These are phyloP conservation scores for Coniella vitis DNA, from an alignment of 2,329 filamentous ascomycete species.

Conservation along the genomic window DNA sequence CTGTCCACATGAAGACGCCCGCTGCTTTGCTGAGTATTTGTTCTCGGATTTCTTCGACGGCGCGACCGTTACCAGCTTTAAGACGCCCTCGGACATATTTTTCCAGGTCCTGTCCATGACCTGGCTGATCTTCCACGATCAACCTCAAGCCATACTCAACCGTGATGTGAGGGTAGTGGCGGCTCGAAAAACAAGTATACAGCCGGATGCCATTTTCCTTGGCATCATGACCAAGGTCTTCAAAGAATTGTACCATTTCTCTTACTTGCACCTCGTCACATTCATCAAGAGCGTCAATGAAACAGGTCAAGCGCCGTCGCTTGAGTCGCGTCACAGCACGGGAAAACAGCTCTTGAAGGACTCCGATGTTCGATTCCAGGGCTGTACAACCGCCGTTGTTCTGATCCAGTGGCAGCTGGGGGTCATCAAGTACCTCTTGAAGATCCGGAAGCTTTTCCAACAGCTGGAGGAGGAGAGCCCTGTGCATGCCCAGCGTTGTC, in stretches of 20 bases:
- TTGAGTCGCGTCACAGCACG: constrained; percentile 15
- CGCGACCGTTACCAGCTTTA: constrained; percentile 14
- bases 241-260: constrained; percentile 37
- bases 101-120: constrained; percentile 30
- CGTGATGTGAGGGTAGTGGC: constrained; percentile 39
- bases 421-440: constrained; percentile 21
- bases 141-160: constrained; percentile 24
- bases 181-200: constrained; percentile 37
- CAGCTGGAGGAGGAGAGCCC: constrained; percentile 39
- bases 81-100: constrained; percentile 26
- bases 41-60: constrained; percentile 15
- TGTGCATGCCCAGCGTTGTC: constrained; percentile 38
- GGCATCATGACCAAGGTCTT: constrained; percentile 28
- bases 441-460: constrained; percentile 27
- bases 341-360: constrained; percentile 13
- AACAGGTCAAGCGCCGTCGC: constrained; percentile 7
- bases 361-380: constrained; percentile 10
- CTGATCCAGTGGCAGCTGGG: background rate
- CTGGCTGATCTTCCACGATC: constrained; percentile 28
- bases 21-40: constrained; percentile 31
- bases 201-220: constrained; percentile 19
- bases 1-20: constrained; percentile 36
- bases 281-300: constrained; percentile 20
- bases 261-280: constrained; percentile 30
- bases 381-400: background rate